These are phyloP conservation scores for Fraxinus dipetala DNA, from an alignment of 305 asterid genomes.

Conservation along the genomic window DNA sequence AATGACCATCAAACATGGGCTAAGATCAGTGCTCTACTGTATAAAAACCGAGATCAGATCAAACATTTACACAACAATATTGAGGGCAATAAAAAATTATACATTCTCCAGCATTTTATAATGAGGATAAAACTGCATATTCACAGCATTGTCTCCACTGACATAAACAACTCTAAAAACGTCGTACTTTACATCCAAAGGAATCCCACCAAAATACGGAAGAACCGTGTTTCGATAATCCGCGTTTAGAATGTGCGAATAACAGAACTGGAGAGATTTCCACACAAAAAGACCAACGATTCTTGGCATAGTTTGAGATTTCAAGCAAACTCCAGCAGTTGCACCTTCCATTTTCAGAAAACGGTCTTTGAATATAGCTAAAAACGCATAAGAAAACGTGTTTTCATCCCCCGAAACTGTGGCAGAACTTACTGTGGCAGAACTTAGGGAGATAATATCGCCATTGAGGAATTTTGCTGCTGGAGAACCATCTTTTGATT, in stretches of 20 bases:
- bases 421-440: constrained; percentile 35
- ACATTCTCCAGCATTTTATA: constrained; percentile 23
- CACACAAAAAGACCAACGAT: constrained; percentile 43
- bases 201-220: constrained; percentile 47
- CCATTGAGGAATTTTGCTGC: constrained; percentile 60
- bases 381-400: constrained; percentile 29
- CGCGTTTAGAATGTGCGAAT: constrained; percentile 38
- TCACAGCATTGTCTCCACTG: constrained; percentile 32
- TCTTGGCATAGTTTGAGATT: constrained; percentile 28
- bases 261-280: constrained; percentile 61
- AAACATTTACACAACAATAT: constrained; percentile 12
- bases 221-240: constrained; percentile 37
- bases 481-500: constrained; percentile 50
- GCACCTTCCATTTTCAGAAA: constrained; percentile 56
- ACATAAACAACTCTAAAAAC: constrained; percentile 54
- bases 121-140: constrained; percentile 15
- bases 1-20: too few relatives aligned
- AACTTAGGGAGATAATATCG: constrained; percentile 43
- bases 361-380: constrained; percentile 53
- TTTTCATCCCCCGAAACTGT: constrained; percentile 18
- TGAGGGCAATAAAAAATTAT: neutral
- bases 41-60: neutral
- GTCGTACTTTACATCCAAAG: constrained; percentile 54
- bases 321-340: constrained; percentile 48
- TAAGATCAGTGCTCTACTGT: neutral